Conservation (phyloP, 2,329 filamentous ascomycete species). For the Colletotrichum sp. region DNA sequence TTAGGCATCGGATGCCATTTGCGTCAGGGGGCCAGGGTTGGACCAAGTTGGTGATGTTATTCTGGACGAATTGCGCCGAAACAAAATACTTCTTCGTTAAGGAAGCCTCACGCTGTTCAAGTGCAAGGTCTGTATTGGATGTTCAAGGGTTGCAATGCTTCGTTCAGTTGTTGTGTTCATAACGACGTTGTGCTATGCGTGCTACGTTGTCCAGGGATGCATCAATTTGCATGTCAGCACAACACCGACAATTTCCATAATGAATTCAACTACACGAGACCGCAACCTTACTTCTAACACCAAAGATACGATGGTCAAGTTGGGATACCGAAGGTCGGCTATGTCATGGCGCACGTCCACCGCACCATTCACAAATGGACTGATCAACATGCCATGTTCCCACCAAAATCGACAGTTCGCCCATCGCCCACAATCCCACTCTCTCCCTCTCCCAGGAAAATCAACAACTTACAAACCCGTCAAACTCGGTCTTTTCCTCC, state of each 20-base stretch:
- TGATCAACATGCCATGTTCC: neutral
- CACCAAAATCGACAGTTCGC: neutral
- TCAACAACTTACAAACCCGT: neutral
- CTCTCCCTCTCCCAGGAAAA: neutral
- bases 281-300: neutral
- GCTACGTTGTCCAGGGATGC: neutral
- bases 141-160: rapidly evolving
- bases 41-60: rapidly evolving
- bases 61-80: neutral
- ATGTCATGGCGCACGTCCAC: neutral
- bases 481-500: neutral
- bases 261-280: neutral
- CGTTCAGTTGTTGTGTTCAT: neutral
- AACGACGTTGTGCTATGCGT: neutral
- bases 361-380: neutral
- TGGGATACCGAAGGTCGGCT: neutral
- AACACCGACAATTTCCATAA: neutral
- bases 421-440: neutral
- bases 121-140: neutral
- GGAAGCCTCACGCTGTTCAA: neutral
- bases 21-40: neutral
- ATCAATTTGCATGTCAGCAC: neutral
- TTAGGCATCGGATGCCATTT: neutral
- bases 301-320: neutral
- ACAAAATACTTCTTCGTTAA: neutral